Evolutionary conservation across 176 grass and related monocot species (phyloP), one percentile per base, ranked within the genome.

Genomic region (Ensete ventricosum): DNA sequence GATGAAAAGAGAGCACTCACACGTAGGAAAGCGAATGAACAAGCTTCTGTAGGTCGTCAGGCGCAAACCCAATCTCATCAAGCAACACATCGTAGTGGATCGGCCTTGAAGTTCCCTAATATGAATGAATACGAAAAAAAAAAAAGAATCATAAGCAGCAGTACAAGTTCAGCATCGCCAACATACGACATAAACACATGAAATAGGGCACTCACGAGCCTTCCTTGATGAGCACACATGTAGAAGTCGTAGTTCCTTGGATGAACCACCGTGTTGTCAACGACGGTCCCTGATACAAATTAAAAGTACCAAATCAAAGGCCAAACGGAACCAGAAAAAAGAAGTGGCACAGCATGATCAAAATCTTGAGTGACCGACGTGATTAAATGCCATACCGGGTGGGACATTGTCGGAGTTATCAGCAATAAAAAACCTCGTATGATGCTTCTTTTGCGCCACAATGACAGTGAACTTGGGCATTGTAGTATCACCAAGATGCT

Each of bases 1-100:
- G 34, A 43, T 50, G 6, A 52, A 73, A 73, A 25, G 24, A 53
- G 23, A 62, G 34, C 3, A 43, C 86, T 53, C 80, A 87, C 85
- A 86, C 83, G 48, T 91, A 96, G 3, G 86, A 91, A 53, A 96
- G 88, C 60, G 79, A 79, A 52, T 85, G 88, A 67, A 91, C 82
- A 14, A 91, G 57, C 69, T 83, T 81, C 73, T 91, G 83, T 49
- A 96, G 57, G 20, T 83, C 65, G 59, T 96, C 83, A 16, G 81
- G 55, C 12, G 64, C 50, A 67, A 95, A 95, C 14, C 76, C 78
- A 51, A 88, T 90, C 64, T 96, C 83, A 64, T 90, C 88, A 82
- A 86, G 48, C 60, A 90, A 76, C 10, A 96, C 79, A 75, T 96
- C 76, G 67, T 84, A 91, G 34, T 88, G 91, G 13, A 79, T 84